phyloP scores from a whole-genome alignment of 2,329 filamentous ascomycete genomes.

The Beauveria australis region DNA sequence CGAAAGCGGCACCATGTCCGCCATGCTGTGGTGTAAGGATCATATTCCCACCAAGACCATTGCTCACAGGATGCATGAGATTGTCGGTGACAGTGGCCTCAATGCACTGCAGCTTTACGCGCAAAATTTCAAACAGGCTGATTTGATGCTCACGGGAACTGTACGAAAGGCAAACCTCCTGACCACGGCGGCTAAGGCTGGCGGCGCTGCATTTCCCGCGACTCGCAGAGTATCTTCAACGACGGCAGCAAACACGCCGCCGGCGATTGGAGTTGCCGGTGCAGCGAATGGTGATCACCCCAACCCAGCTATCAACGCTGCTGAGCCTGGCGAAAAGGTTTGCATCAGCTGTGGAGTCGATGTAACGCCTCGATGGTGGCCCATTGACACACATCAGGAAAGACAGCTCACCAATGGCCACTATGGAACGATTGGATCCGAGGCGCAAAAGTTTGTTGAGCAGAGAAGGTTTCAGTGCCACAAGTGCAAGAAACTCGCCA shows the following conservation, averaged over 20 bases:
- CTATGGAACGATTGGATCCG: slow-evolving; percentile 41
- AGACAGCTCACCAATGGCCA: slow-evolving; percentile 45
- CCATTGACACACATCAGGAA: slow-evolving; percentile 44
- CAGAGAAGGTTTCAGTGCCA: slow-evolving; percentile 64
- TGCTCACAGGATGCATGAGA: slow-evolving; percentile 72
- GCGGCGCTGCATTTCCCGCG: slow-evolving; percentile 23
- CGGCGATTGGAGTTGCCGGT: neutral
- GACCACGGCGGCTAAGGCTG: slow-evolving; percentile 52
- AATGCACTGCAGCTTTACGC: slow-evolving; percentile 82
- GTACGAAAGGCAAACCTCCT: slow-evolving; percentile 83
- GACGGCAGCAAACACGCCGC: slow-evolving; percentile 28
- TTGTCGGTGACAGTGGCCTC: slow-evolving; percentile 59
- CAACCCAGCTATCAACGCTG: slow-evolving; percentile 20
- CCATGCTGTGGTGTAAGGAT: slow-evolving; percentile 85
- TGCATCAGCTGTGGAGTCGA: slow-evolving; percentile 61
- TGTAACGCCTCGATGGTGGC: slow-evolving; percentile 68
- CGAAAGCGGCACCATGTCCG: slow-evolving; percentile 76
- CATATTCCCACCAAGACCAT: slow-evolving; percentile 65
- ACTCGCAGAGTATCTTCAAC: slow-evolving; percentile 49
- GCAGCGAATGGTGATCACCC: slow-evolving; percentile 17
- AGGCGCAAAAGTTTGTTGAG: slow-evolving; percentile 50
- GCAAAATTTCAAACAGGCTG: slow-evolving; percentile 88
- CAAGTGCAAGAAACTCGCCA: slow-evolving; percentile 56
- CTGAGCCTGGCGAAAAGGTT: slow-evolving; percentile 40
- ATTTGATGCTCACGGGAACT: slow-evolving; percentile 81